Base-by-base conservation (phyloP, 148 eudicot genomes). In the Chenopodium album region DNA sequence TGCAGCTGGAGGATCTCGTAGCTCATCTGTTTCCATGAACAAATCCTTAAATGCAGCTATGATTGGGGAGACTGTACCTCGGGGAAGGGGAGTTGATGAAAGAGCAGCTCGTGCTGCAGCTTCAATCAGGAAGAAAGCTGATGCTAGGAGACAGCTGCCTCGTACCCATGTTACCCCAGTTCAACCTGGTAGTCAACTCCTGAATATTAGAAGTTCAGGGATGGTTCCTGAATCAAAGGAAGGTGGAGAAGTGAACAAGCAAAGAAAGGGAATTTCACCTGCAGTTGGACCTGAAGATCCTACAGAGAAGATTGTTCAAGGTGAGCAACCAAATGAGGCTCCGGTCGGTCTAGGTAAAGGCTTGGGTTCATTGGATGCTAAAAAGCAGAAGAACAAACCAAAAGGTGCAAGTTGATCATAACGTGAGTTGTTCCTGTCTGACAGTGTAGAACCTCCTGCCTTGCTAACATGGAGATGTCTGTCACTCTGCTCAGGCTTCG, bases 71-170 rank as follows among this genome's bases (percentile, higher is more conserved):
- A 80, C 87, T 26, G 74, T 85, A 28, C 85, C 92, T 56, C 87
- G 93, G 80, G 97, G 96, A 19, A 90, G 92, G 79, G 97, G 96
- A 17, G 90, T 90, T 0, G 96, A 93, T 78, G 98, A 95, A 82
- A 88, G 96, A 85, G 94, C 92, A 32, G 94, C 94, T 37, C 90
- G 89, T 74, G 98, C 97, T 48, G 93, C 92, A 23, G 94, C 94
- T 20, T 94, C 88, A 37, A 92, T 75, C 34, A 85, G 91, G 85
- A 93, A 95, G 86, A 95, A 93, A 82, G 94, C 96, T 22, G 93
- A 93, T 0, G 94, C 95, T 8, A 91, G 85, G 79, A 92, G 95
- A 14, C 90, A 87, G 32, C 44, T 89, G 74, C 76, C 88, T 28
- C 92, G 92, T 9, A 89, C 92, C 4, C 90, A 89, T 31, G 91